Evolutionary conservation across 805 yeast species (phyloP), one percentile per base, ranked within the genome.

Genomic region (Kazachstania africana): DNA sequence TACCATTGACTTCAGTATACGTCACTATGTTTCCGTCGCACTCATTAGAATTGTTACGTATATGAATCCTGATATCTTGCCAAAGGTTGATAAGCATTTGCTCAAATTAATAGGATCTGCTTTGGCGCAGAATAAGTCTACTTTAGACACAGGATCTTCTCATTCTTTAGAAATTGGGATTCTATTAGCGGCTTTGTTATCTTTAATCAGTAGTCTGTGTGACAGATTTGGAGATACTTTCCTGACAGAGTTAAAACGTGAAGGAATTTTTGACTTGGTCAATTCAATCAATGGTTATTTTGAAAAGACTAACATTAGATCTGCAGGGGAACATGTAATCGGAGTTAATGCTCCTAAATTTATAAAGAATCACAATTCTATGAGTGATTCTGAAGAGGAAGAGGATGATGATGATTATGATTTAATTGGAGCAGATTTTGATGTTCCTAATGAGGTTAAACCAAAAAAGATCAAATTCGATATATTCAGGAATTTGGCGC

Each of bases 1-100:
- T 2, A 68, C 88, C 0, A 77, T 80, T 47, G 83, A 80, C 36
- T 71, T 65, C 39, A 70, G 69, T 12, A 62, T 79, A 6, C 67
- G 91, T 41, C 64, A 74, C 33, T 62, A 68, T 31, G 70, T 69
- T 1, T 53, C 80, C 15, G 53, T 75, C 9, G 65, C 72, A 12
- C 44, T 81, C 12, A 50, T 70, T 10, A 65, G 82, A 38, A 62
- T 76, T 12, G 51, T 71, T 1, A 52, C 65, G 0, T 62, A 71
- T 25, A 40, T 66, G 12, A 50, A 54, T 1, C 43, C 50, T 3
- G 41, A 47, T 0, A 52, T 53, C 3, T 55, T 65, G 3, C 36
- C 38, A 0, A 48, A 51, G 5, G 50, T 71, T 6, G 45, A 50
- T 16, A 50, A 49, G 1, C 44, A 53, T 12, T 57, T 76, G 3